Evolutionary conservation across 345 rosid species (phyloP).

Genomic region (Eucalyptus decipiens): DNA sequence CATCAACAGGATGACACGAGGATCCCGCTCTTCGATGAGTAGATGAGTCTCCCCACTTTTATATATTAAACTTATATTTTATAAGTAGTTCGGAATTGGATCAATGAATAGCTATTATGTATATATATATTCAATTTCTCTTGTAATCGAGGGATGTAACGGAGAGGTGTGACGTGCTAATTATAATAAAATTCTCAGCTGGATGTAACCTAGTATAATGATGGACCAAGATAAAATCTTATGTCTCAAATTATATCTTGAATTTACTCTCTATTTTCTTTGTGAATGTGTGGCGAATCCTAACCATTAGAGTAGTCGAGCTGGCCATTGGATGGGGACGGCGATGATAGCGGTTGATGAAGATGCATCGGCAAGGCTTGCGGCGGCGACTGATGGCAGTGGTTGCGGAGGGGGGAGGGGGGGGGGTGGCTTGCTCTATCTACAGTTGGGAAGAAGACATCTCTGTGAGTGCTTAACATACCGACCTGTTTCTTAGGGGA

Average conservation of each 20-base stretch:
- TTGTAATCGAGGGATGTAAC: too few species aligned
- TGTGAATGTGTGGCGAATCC: not conserved
- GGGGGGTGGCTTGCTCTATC: not conserved
- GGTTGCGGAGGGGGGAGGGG: not conserved
- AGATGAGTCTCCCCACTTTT: too few species aligned
- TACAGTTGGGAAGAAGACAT: not conserved
- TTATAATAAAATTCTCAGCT: too few species aligned
- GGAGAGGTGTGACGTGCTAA: rapidly evolving
- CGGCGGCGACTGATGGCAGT: not conserved
- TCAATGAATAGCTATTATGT: not conserved
- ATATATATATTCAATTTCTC: too few species aligned
- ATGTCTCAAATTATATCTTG: not conserved
- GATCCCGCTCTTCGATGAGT: rapidly evolving
- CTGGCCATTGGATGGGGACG: not conserved
- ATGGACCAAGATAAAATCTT: too few species aligned
- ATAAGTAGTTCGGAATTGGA: rapidly evolving
- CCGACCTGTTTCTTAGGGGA: not conserved
- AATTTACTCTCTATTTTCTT: not conserved
- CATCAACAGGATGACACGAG: rapidly evolving
- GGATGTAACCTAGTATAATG: not conserved
- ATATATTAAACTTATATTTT: too few species aligned
- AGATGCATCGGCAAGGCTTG: not conserved
- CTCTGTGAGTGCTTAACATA: not conserved
- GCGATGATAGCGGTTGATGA: not conserved
- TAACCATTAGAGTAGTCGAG: not conserved